Conservation (phyloP, 164 flowering plant genomes). For the Paratinospora sagittata region DNA sequence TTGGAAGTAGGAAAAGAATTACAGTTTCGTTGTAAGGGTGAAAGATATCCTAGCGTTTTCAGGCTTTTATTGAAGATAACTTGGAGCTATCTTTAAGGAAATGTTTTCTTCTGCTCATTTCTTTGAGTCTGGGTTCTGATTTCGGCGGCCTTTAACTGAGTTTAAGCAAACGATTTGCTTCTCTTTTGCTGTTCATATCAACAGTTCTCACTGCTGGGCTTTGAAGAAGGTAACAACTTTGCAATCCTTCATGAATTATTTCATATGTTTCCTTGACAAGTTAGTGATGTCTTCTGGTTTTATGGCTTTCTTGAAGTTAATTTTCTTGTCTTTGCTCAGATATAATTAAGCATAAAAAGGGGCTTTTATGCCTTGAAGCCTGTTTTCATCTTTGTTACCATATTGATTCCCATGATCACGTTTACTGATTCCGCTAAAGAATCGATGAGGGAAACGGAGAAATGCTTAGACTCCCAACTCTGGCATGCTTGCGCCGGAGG, state of each 20-base stretch:
- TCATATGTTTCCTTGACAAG: neutral
- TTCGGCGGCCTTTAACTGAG: neutral
- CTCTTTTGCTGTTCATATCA: neutral
- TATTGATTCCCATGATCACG: constrained; percentile 33
- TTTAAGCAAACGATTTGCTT: neutral
- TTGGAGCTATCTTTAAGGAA: neutral
- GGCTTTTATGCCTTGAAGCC: neutral
- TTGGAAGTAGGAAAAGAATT: neutral
- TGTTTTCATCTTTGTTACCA: neutral
- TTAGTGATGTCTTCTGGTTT: neutral
- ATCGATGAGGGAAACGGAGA: constrained; percentile 43
- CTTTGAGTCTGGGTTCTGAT: neutral
- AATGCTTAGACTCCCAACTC: constrained; percentile 73
- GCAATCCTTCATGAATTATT: neutral
- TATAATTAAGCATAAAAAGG: neutral
- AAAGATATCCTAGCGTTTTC: neutral
- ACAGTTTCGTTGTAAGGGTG: neutral
- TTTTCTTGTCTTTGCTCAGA: neutral
- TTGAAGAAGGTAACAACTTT: neutral
- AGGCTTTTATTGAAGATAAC: neutral
- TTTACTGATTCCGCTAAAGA: constrained; percentile 43
- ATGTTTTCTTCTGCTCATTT: neutral
- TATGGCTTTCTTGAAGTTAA: neutral
- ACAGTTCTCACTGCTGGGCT: neutral
- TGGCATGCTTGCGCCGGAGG: constrained; percentile 99